These are phyloP conservation scores for Calonectria ilicicola DNA, from an alignment of 2,329 filamentous ascomycete genomes.

Conservation along the genomic window DNA sequence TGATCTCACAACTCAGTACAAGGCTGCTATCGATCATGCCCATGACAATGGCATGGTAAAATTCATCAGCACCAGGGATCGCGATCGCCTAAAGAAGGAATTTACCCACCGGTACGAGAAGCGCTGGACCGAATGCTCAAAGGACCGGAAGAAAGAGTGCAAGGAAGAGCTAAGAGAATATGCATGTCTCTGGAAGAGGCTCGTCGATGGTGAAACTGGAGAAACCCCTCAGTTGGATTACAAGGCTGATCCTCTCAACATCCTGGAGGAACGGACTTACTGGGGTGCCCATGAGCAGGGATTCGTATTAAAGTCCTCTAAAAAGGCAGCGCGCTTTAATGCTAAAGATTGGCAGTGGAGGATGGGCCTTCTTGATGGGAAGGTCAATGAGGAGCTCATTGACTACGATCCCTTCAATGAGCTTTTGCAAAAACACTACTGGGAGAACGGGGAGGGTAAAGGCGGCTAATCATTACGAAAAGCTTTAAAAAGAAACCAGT, in stretches of 20 bases:
- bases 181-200: not conserved
- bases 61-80: not conserved
- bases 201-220: not conserved
- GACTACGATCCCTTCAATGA: not conserved
- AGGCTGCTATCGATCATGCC: constrained; percentile 9
- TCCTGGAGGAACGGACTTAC: not conserved
- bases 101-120: not conserved
- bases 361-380: not conserved
- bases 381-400: not conserved
- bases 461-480: not conserved
- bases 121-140: constrained; percentile 4
- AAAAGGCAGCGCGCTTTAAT: not conserved
- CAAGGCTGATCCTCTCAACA: not conserved
- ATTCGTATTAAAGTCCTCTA: not conserved
- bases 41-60: not conserved
- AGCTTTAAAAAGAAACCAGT: no score
- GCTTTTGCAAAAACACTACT: not conserved
- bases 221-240: not conserved
- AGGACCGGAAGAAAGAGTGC: not conserved
- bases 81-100: not conserved
- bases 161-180: not conserved
- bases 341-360: not conserved
- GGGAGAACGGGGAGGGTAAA: constrained; percentile 12
- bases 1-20: constrained; percentile 16
- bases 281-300: not conserved